Base-by-base conservation (phyloP, 2,329 filamentous ascomycete species). In the Hirsutella thompsonii region DNA sequence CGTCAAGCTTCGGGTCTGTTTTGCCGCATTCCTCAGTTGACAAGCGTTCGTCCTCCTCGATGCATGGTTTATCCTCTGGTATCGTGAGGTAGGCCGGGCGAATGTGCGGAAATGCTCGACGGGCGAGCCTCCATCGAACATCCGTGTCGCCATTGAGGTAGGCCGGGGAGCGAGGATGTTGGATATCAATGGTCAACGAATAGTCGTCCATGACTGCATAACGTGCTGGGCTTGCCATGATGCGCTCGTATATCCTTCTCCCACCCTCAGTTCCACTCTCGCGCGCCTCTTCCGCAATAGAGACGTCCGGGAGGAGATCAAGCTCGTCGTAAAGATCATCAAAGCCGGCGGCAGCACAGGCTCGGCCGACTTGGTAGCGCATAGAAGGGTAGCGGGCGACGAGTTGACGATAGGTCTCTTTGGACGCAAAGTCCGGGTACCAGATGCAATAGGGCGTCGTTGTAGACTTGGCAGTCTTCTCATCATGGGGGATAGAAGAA, bases 401-500 rank as follows among this genome's bases (percentile, higher is more conserved):
- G n/a, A 68, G 43, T 2, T 49, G 35, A 2, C 60, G 54, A 20
- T 61, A 59, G 1, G 59, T 66, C 1, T 57, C 53, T 42, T 66
- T 58, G 0, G 41, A 45, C 2, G 63, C 56, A 0, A 57, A 21
- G 1, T 63, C 54, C 0, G 63, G 64, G 44, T 63, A 45, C 61
- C 62, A 67, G 36, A 67, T 62, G 42, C 63, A 67, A 46, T 67
- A 67, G 1, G 60, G 62, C 1, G 50, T 42, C 4, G 53, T 6
- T n/a, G 8, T 29, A 10, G 8, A 46, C 5, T 48, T 42, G 13
- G 46, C 34, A 3, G 44, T 36, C 0, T 33, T n/a, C 37, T 45
- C 55, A 11, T 52, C 39, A 1, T 38, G 16, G 26, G 26, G 36
- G 5, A 14, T 18, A 16, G 13, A 8, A 13, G 8, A 8, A 13